Conservation (phyloP, 2,329 filamentous ascomycete species). For the Nectriaceae sp. region DNA sequence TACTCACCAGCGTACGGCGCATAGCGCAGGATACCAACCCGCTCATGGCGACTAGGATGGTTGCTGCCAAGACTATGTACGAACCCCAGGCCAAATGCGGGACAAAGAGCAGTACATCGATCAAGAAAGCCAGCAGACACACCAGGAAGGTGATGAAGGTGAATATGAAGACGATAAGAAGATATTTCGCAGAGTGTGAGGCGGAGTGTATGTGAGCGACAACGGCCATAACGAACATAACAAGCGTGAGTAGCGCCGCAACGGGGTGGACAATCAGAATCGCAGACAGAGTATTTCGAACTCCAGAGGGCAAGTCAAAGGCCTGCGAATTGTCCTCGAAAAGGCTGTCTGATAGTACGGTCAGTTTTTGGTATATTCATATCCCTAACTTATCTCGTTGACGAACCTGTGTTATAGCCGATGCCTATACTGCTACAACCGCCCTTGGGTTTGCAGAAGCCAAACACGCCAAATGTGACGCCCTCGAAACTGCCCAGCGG, state of each 20-base stretch:
- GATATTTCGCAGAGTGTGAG: constrained; percentile 85
- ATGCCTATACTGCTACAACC: constrained; percentile 74
- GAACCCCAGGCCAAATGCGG: constrained; percentile 93
- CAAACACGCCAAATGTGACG: constrained; percentile 89
- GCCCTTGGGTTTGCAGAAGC: constrained; percentile 68
- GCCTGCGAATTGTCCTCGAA: constrained; percentile 34
- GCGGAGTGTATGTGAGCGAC: constrained; percentile 85
- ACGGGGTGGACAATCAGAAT: constrained; percentile 93
- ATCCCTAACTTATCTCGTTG: background rate
- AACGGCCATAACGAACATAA: constrained; percentile 79
- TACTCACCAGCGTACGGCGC: constrained; percentile 86
- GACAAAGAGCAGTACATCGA: constrained; percentile 92
- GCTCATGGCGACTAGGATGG: constrained; percentile 79
- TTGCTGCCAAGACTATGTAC: constrained; percentile 88
- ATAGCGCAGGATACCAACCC: constrained; percentile 91
- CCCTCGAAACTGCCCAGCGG: constrained; percentile 77
- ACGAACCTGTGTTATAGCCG: constrained; percentile 83
- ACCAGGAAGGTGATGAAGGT: constrained; percentile 83
- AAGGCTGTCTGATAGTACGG: constrained; percentile 20
- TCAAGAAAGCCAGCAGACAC: constrained; percentile 82
- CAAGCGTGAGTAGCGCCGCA: constrained; percentile 80
- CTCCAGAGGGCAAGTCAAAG: constrained; percentile 58
- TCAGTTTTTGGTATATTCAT: background rate
- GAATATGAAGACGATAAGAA: constrained; percentile 83
- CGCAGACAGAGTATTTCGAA: constrained; percentile 70